Evolutionary conservation across 2,329 filamentous ascomycete species (phyloP), one percentile per base, ranked within the genome.

Genomic region (Fusarium sp.): DNA sequence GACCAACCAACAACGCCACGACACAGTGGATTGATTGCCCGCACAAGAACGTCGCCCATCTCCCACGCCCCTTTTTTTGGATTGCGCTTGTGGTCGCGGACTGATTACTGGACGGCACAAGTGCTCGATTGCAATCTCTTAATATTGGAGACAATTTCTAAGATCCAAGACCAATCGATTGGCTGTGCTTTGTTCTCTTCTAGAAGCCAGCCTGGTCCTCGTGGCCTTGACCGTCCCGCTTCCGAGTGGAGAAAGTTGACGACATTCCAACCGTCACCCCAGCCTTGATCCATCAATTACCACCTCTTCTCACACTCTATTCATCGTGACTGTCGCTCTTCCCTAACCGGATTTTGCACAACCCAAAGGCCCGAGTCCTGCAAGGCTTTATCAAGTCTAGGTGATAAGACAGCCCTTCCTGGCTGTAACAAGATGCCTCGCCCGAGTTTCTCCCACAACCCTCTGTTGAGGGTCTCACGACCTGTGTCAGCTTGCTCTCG

Each of bases 401-500:
- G 34, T 33, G 31, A 34, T 46, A 40, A 56, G 39, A 33, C 28
- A 40, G 38, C 22, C 44, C 18, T 40, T 49, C 44, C 36, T 40
- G 58, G 44, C 26, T 55, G 39, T 51, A 28, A 51, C 63, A 72
- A 70, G 65, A 85, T 84, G 83, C 79, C 81, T 74, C 82, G 82
- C 64, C 79, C 80, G 54, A 84, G 83, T 76, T 82, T 86, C 76
- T 83, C 82, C 24, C 81, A 84, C 59, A 85, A 88, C 52, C 90
- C 90, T 38, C 81, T 91, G 52, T 81, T 93, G 63, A 88, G 89
- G 78, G 93, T 95, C 68, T 94, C 92, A 75, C 87, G 92, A 68
- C 92, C 92, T 5, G 92, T 94, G 38, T 92, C 92, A 54, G 92
- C 93, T 26, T 95, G 92, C 80, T 92, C 92, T 54, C 86, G 92